Percentiles rank a stretch among this genome's conserved stretches.
Conservation (phyloP, 768 basidiomycete species). For the Pluteus cervinus region DNA sequence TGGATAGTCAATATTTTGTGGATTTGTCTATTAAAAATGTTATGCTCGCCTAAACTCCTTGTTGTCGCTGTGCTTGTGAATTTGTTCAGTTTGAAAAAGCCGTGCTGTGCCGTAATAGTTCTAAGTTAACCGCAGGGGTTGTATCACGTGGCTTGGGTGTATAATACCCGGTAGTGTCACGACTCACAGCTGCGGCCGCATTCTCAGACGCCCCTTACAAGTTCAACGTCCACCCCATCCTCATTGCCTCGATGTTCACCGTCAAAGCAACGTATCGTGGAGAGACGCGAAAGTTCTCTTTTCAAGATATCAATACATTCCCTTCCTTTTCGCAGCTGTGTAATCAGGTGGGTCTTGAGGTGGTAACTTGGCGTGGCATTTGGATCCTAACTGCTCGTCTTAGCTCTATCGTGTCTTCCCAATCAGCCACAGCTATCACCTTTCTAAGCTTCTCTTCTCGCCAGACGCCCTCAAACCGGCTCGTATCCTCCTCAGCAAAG, state of each 20-base stretch:
- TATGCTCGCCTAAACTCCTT: no score
- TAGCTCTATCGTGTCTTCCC: slow-evolving; percentile 72
- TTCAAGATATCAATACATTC: slow-evolving; percentile 44
- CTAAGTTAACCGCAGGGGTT: no score
- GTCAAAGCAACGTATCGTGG: slow-evolving; percentile 73
- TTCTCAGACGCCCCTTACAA: neutral
- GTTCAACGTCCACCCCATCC: slow-evolving; percentile 11
- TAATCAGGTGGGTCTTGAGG: slow-evolving; percentile 45
- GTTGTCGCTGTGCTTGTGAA: no score
- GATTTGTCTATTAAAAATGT: no score
- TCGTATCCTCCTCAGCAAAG: slow-evolving; percentile 56
- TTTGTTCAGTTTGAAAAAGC: no score
- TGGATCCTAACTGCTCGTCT: slow-evolving; percentile 10
- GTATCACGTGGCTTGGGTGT: no score
- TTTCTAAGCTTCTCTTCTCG: slow-evolving; percentile 67
- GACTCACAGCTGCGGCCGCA: neutral
- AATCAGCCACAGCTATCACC: slow-evolving; percentile 49
- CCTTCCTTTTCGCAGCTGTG: slow-evolving; percentile 59
- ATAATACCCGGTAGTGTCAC: neutral
- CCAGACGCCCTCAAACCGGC: slow-evolving; percentile 46
- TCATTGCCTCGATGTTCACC: slow-evolving; percentile 51
- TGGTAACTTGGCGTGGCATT: slow-evolving; percentile 1
- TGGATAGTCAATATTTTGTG: no score
- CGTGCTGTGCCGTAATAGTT: no score
- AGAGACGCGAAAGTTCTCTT: slow-evolving; percentile 65